Percentiles rank a stretch among this genome's conserved stretches.
phyloP scores from a whole-genome alignment of 331 rosid genomes.

The Telfairia occidentalis region DNA sequence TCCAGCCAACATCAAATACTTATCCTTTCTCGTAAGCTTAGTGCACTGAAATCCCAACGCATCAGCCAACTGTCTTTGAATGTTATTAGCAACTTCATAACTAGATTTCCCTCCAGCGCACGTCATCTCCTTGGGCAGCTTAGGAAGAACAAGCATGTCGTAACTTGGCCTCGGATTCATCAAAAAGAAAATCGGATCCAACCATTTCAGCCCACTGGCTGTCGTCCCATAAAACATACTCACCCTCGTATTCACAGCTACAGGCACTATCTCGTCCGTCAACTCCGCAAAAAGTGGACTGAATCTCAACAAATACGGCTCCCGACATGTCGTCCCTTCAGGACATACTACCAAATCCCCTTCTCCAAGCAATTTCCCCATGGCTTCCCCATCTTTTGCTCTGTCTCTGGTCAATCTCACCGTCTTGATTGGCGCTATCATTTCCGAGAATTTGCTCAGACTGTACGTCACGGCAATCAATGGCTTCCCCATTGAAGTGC shows the following conservation, averaged over 20 bases:
- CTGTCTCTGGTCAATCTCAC: conserved; percentile 76
- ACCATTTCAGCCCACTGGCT: conserved; percentile 74
- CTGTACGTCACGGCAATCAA: conserved; percentile 83
- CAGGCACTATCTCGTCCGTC: conserved; percentile 78
- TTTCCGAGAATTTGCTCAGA: conserved; percentile 65
- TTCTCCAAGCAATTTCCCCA: conserved; percentile 39
- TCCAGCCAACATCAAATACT: conserved; percentile 93
- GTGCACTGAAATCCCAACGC: conserved; percentile 87
- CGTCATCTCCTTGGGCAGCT: conserved; percentile 41
- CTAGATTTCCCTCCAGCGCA: conserved; percentile 61
- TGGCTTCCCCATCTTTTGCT: conserved; percentile 48
- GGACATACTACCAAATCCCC: conserved; percentile 96
- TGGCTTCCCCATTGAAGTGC: conserved; percentile 39
- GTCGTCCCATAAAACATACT: conserved; percentile 96
- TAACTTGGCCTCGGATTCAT: conserved; percentile 82
- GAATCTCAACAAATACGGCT: conserved; percentile 75
- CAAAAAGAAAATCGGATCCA: conserved; percentile 77
- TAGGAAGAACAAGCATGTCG: conserved; percentile 44
- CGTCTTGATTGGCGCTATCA: conserved; percentile 63
- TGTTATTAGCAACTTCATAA: conserved; percentile 66
- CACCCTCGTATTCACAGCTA: conserved; percentile 53
- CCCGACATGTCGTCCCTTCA: conserved; percentile 96
- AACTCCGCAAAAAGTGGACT: conserved; percentile 86
- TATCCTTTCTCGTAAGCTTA: conserved; percentile 61
- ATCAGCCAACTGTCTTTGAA: conserved; percentile 49